Base-by-base conservation (phyloP, 805 yeast species). In the Ogataea populi-albae region DNA sequence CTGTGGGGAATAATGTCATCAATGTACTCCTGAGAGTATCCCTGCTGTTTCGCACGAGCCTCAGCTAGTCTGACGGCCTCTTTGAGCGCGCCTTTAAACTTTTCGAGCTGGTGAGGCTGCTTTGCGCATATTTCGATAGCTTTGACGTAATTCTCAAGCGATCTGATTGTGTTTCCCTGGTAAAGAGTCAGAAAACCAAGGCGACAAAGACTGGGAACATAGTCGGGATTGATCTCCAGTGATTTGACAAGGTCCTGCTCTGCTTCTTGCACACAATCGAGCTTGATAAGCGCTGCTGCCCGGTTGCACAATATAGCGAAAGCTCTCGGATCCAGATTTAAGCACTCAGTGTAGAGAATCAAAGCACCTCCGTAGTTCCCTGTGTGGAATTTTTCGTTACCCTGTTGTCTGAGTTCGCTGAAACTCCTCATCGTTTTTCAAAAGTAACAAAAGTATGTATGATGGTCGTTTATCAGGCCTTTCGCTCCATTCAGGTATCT, bases 121-220 rank as follows among this genome's bases (percentile, higher is more conserved):
- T 20, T 30, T 3, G 48, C 29, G 25, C 47, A 45, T 0, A 49
- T 38, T 28, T 45, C 36, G 10, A 66, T 52, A 2, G 70, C 68
- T 34, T 48, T 52, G 15, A 59, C 64, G 39, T 68, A 68, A 18
- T 54, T 48, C 36, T 59, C 56, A 9, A 66, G 45, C 7, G 70
- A 52, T n/a, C 54, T 55, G 10, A 56, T 40, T 0, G 68, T 58
- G 32, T 65, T 51, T 3, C 71, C 71, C 37, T 58, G 49, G 30
- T 59, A 55, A 12, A 68, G 36, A 20, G 52, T 50, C 34, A 60
- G 40, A 37, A 59, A 68, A 3, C 57, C 74, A 5, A 66, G 39
- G 34, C 71, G 52, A 16, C 67, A 55, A 47, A 64, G 55, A 11
- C 67, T 64, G n/a, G 68, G 64, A 20, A 66, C 57, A 41, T 57